Percentiles rank a stretch among this genome's conserved stretches.
These are phyloP conservation scores for Sindora glabra DNA, from an alignment of 306 rosid species.

Conservation along the genomic window DNA sequence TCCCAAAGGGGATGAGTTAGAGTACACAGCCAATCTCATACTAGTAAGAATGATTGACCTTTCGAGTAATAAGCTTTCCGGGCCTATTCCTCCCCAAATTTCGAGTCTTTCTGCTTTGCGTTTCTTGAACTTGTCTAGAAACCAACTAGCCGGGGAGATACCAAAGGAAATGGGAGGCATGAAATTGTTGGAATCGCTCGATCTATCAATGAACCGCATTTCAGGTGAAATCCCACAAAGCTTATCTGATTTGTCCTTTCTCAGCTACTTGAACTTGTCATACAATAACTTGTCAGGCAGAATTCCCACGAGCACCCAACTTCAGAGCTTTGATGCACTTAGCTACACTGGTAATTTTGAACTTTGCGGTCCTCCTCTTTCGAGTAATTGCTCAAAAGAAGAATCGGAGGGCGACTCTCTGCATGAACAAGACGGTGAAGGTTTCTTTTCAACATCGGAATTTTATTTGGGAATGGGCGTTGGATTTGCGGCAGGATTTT, in stretches of 20 bases:
- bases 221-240: conserved; percentile 1
- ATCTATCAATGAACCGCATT: conserved; percentile 6
- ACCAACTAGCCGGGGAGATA: conserved; percentile 14
- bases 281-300: not conserved
- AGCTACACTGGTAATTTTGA: not conserved
- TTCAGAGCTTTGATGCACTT: conserved; percentile 7
- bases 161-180: conserved; percentile 15
- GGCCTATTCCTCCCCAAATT: conserved; percentile 7
- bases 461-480: not conserved
- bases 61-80: conserved; percentile 19
- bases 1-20: conserved; percentile 26
- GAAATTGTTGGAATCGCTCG: conserved; percentile 21
- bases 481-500: not conserved
- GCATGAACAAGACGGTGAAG: not conserved
- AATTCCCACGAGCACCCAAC: conserved; percentile 7
- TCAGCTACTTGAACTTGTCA: conserved; percentile 11
- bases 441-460: not conserved
- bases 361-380: not conserved
- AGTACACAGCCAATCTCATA: conserved; percentile 15
- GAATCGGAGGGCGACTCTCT: not conserved
- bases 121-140: conserved; percentile 20
- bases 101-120: conserved; percentile 1
- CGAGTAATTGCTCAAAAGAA: not conserved
- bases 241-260: not conserved
- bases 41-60: conserved; percentile 26